phyloP scores from a whole-genome alignment of 331 rosid species.

The Stylosanthes scabra region DNA sequence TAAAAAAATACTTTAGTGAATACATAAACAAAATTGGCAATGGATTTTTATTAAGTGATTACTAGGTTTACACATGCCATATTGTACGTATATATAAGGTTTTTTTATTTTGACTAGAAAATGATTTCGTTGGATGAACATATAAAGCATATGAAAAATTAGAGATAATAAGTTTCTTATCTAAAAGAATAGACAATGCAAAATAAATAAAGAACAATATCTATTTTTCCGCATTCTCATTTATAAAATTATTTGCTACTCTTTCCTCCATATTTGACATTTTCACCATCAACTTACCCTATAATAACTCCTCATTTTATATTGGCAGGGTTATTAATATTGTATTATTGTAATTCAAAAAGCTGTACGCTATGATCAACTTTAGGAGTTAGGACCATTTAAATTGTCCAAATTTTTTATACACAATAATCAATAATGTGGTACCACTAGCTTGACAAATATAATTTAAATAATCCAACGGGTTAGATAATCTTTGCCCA shows the following conservation, averaged over 20 bases:
- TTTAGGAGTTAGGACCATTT: conserved; percentile 52
- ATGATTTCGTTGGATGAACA: background rate
- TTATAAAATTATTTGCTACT: background rate
- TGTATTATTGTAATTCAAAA: conserved; percentile 30
- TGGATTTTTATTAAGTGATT: too few relatives aligned
- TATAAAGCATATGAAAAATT: too few relatives aligned
- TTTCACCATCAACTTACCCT: background rate
- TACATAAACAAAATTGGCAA: too few relatives aligned
- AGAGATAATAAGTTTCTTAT: too few relatives aligned
- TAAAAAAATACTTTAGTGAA: too few relatives aligned
- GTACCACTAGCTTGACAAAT: conserved; percentile 13
- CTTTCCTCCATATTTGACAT: conserved; percentile 2
- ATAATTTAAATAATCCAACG: background rate
- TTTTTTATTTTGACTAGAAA: background rate
- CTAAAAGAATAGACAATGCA: too few relatives aligned
- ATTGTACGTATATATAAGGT: conserved; percentile 13
- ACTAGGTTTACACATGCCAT: conserved; percentile 26
- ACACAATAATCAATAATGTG: background rate
- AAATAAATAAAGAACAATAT: too few relatives aligned
- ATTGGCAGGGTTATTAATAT: too few relatives aligned
- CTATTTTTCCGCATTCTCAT: too few relatives aligned
- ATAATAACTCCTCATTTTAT: too few relatives aligned
- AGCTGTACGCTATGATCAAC: conserved; percentile 25
- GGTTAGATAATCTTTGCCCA: too few relatives aligned
- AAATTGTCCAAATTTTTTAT: conserved; percentile 56